Percentiles rank a stretch among this genome's conserved stretches.
These are phyloP conservation scores for Pichia rugopelliculosa DNA, from an alignment of 805 yeast genomes.

Conservation along the genomic window DNA sequence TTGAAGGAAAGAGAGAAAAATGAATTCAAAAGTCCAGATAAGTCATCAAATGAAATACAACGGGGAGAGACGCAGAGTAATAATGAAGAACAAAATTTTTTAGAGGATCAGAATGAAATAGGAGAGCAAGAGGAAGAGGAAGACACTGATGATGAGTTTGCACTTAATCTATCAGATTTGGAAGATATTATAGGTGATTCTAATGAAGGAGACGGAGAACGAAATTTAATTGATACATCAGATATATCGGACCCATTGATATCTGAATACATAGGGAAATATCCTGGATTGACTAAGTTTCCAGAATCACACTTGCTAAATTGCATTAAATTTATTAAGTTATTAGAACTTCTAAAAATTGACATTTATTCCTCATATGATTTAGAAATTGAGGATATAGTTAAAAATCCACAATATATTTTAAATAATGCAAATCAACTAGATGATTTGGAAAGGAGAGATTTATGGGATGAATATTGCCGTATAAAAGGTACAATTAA, in stretches of 20 bases:
- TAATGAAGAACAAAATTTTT: not conserved
- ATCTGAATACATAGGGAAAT: not conserved
- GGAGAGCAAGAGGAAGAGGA: not conserved
- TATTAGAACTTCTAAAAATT: slow-evolving; percentile 5
- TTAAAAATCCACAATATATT: slow-evolving; percentile 19
- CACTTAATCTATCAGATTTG: slow-evolving; percentile 14
- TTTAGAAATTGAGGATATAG: slow-evolving; percentile 15
- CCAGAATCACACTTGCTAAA: not conserved
- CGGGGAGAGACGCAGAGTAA: not conserved
- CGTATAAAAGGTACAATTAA: not conserved
- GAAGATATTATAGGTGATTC: slow-evolving; percentile 7
- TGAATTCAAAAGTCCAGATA: not conserved
- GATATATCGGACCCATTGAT: not conserved
- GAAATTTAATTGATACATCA: not conserved
- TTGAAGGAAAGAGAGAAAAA: not conserved
- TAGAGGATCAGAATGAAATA: not conserved
- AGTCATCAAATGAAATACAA: not conserved
- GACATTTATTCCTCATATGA: slow-evolving; percentile 16
- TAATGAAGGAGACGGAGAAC: not conserved
- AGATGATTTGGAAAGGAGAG: slow-evolving; percentile 14
- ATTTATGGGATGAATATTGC: slow-evolving; percentile 11
- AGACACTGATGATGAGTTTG: slow-evolving; percentile 2
- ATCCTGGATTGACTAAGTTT: not conserved
- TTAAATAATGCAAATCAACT: slow-evolving; percentile 7
- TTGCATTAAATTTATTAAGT: slow-evolving; percentile 2